Evolutionary conservation across 768 basidiomycete genomes (phyloP).

Genomic region (Pisolithus marmoratus): DNA sequence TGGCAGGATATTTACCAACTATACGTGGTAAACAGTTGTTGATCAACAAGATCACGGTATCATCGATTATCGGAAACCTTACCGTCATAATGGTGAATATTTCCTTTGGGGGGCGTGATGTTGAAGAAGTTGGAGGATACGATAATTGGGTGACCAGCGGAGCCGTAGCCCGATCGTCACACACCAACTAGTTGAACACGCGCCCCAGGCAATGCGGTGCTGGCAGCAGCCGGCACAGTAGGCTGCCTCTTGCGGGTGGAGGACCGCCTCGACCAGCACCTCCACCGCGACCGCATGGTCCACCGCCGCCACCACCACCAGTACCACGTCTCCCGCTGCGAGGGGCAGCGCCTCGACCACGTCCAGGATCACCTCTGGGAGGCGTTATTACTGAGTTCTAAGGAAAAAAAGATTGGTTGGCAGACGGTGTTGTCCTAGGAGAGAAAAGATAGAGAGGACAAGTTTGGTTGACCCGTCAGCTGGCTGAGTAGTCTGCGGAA

Average conservation of each 20-base stretch:
- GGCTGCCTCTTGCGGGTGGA: conserved; percentile 12
- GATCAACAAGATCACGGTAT: conserved; percentile 18
- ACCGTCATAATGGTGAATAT: conserved; percentile 81
- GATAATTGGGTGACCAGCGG: conserved; percentile 40
- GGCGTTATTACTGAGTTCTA: conserved; percentile 29
- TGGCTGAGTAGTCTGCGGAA: conserved; percentile 1
- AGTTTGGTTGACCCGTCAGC: background rate
- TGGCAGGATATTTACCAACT: conserved; percentile 15
- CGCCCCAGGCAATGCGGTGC: conserved; percentile 22
- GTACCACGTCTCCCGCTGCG: conserved; percentile 32
- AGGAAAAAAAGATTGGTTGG: background rate
- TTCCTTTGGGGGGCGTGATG: conserved; percentile 52
- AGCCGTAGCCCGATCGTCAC: conserved; percentile 59
- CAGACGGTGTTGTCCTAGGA: conserved; percentile 14
- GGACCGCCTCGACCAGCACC: conserved; percentile 26
- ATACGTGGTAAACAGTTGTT: conserved; percentile 1
- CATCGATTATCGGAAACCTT: conserved; percentile 19
- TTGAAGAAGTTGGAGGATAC: conserved; percentile 59
- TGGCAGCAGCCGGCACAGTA: conserved; percentile 29
- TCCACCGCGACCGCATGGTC: conserved; percentile 18
- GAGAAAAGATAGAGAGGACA: conserved; percentile 1
- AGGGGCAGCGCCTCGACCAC: conserved; percentile 15
- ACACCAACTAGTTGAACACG: conserved; percentile 59
- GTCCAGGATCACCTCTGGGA: conserved; percentile 24
- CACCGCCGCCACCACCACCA: conserved; percentile 23